Conservation (phyloP, 2,329 filamentous ascomycete species). For the Alternaria infectoria region DNA sequence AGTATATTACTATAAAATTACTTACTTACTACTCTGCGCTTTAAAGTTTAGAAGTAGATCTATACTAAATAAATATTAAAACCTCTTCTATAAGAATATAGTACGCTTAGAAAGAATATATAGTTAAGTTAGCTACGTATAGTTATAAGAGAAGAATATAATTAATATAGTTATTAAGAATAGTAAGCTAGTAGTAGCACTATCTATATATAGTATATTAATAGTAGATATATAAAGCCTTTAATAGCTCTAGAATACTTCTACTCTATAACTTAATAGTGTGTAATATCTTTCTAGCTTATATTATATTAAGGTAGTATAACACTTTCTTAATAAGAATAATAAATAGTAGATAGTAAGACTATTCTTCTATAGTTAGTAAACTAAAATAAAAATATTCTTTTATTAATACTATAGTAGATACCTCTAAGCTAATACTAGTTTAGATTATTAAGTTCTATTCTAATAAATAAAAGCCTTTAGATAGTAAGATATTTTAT, state of each 20-base stretch:
- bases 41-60: slow-evolving; percentile 5
- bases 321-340: slow-evolving; percentile 23
- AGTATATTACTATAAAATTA: slow-evolving; percentile 6
- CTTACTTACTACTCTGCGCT: slow-evolving; percentile 8
- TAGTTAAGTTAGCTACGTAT: slow-evolving; percentile 9
- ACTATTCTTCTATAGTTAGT: slow-evolving; percentile 23
- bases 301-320: slow-evolving; percentile 19
- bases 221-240: slow-evolving; percentile 9
- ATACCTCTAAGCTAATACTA: slow-evolving; percentile 8
- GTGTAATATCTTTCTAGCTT: slow-evolving; percentile 23
- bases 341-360: slow-evolving; percentile 30
- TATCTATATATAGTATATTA: slow-evolving; percentile 6
- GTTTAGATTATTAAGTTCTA: slow-evolving; percentile 17
- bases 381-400: neutral
- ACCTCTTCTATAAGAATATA: slow-evolving; percentile 7
- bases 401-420: slow-evolving; percentile 6
- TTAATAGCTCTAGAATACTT: slow-evolving; percentile 13
- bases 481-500: slow-evolving; percentile 25
- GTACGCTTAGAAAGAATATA: slow-evolving; percentile 5
- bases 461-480: slow-evolving; percentile 21
- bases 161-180: slow-evolving; percentile 22
- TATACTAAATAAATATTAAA: slow-evolving; percentile 3
- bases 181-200: slow-evolving; percentile 8
- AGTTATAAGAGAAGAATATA: slow-evolving; percentile 25
- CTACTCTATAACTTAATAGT: slow-evolving; percentile 9